A percentile compares a stretch with the other conserved stretches of the same genome.
These are phyloP conservation scores for Aspergillus phoenicis DNA, from an alignment of 2,329 filamentous ascomycete genomes.

Conservation along the genomic window DNA sequence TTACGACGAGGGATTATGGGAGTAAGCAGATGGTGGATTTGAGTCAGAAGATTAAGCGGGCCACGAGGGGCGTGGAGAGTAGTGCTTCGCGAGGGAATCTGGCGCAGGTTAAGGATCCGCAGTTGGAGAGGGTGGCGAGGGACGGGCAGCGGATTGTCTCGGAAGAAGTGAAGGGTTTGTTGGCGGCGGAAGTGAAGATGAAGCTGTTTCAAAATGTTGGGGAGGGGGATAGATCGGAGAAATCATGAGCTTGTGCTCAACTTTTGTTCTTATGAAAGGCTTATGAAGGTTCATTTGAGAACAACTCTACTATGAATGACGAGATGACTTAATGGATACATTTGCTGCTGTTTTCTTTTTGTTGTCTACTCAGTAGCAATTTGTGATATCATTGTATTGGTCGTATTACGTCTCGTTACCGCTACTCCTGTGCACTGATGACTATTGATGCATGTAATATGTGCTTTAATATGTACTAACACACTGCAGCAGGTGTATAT, in stretches of 20 bases:
- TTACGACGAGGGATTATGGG: constrained; percentile 89
- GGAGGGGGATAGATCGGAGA: constrained; percentile 22
- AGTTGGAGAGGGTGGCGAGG: constrained; percentile 57
- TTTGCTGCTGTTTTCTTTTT: too few relatives aligned
- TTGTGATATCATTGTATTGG: too few relatives aligned
- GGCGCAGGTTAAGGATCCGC: constrained; percentile 44
- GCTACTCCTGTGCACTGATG: neutral
- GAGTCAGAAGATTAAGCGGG: constrained; percentile 75
- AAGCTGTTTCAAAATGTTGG: constrained; percentile 52
- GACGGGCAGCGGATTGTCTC: constrained; percentile 61
- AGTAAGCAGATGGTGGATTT: constrained; percentile 92
- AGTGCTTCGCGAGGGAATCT: constrained; percentile 32
- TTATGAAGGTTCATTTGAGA: constrained; percentile 3
- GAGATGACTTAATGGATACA: neutral
- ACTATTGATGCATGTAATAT: constrained; percentile 4
- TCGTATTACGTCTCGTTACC: too few relatives aligned
- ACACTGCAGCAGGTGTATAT: constrained; percentile 18
- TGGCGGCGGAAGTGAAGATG: constrained; percentile 55
- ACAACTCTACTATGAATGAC: neutral
- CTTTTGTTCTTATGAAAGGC: neutral
- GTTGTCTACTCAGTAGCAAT: too few relatives aligned
- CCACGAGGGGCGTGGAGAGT: constrained; percentile 49
- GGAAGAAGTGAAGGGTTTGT: constrained; percentile 54
- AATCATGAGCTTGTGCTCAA: constrained; percentile 12
- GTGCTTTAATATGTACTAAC: neutral